Conservation (phyloP, 176 grass and related monocot species). For the Musa itinerans region DNA sequence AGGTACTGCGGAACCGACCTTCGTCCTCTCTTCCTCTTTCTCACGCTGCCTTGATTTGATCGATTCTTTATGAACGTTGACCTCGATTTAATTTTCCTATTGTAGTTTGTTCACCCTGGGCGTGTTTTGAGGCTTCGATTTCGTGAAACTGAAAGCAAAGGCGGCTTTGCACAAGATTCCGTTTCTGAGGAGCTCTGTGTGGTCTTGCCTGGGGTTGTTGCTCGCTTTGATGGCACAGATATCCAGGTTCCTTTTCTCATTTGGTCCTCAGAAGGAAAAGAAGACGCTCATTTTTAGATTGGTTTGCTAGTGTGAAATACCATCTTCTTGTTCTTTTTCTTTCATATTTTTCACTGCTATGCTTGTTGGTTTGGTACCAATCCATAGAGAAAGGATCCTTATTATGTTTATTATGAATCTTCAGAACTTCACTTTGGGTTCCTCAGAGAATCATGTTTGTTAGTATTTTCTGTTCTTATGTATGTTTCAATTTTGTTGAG, state of each 20-base stretch:
- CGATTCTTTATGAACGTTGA: neutral
- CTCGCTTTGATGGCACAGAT: constrained; percentile 61
- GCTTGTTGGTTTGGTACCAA: too few species aligned
- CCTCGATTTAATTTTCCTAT: constrained; percentile 3
- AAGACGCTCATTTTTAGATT: neutral
- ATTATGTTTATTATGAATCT: too few species aligned
- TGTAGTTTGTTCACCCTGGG: constrained; percentile 61
- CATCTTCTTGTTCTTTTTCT: neutral
- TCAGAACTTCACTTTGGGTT: too few species aligned
- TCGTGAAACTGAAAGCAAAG: constrained; percentile 37
- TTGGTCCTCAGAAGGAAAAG: neutral
- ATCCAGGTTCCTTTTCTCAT: neutral
- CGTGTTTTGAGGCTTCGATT: constrained; percentile 44
- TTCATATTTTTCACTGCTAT: too few species aligned
- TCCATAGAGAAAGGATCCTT: too few species aligned
- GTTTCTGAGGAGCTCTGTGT: constrained; percentile 57
- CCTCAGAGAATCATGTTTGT: neutral
- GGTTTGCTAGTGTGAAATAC: neutral
- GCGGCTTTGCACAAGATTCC: constrained; percentile 40
- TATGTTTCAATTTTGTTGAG: constrained; percentile 1
- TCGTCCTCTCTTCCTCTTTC: neutral
- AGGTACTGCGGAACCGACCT: constrained; percentile 20
- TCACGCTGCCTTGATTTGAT: constrained; percentile 5
- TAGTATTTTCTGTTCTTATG: neutral
- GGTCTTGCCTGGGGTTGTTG: constrained; percentile 58